Evolutionary conservation across 768 basidiomycete species (phyloP).

Genomic region (button mushroom (Agaricus bisporus)): DNA sequence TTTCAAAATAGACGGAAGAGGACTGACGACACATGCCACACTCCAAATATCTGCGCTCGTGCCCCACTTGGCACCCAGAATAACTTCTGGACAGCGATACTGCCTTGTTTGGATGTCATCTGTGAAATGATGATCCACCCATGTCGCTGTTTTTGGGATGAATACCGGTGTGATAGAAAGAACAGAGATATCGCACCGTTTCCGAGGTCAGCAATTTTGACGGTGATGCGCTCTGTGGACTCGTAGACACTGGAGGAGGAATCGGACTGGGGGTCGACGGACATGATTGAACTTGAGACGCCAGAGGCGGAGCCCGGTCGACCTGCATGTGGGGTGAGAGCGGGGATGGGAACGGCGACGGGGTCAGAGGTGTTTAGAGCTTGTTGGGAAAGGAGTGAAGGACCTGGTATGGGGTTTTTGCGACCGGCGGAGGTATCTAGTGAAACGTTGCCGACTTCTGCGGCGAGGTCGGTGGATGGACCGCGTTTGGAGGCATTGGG

Average conservation of each 20-base stretch:
- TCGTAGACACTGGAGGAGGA: conserved; percentile 15
- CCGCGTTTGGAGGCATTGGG: conserved; percentile 14
- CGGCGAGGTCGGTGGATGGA: conserved; percentile 26
- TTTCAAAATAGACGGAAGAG: neutral
- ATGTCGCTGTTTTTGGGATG: conserved; percentile 48
- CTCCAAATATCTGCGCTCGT: conserved; percentile 96
- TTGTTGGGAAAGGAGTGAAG: conserved; percentile 71
- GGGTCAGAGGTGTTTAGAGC: conserved; percentile 33
- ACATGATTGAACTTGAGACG: conserved; percentile 25
- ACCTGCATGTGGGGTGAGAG: neutral
- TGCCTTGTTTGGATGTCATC: conserved; percentile 98
- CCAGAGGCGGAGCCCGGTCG: conserved; percentile 14
- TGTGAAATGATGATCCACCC: conserved; percentile 95
- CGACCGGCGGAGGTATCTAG: conserved; percentile 28
- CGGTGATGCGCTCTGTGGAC: conserved; percentile 63
- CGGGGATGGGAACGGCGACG: conserved; percentile 19
- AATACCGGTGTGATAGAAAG: neutral
- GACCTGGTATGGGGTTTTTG: conserved; percentile 33
- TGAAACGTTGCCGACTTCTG: conserved; percentile 34
- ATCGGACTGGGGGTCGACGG: conserved; percentile 27
- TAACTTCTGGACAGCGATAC: conserved; percentile 96
- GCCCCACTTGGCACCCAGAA: conserved; percentile 94
- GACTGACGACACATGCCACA: conserved; percentile 84
- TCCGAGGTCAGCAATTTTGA: conserved; percentile 98
- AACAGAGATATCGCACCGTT: conserved; percentile 53